phyloP scores from a whole-genome alignment of 805 yeast species.

The Saccharomycopsis babjevae region DNA sequence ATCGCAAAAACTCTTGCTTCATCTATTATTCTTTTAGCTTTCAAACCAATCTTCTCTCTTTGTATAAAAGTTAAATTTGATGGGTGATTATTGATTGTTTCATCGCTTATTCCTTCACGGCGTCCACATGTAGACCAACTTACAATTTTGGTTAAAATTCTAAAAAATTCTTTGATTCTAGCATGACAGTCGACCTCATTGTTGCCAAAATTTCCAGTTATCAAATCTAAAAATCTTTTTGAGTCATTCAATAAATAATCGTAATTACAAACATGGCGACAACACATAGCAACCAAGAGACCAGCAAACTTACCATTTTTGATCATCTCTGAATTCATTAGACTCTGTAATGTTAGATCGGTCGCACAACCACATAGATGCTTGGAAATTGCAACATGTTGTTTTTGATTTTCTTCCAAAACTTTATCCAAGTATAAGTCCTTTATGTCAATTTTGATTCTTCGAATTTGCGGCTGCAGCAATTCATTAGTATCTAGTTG shows the following conservation, averaged over 20 bases:
- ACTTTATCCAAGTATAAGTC: conserved; percentile 49
- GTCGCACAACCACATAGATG: conserved; percentile 94
- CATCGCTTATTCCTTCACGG: conserved; percentile 30
- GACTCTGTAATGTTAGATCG: conserved; percentile 65
- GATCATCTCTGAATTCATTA: conserved; percentile 31
- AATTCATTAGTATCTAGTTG: not conserved
- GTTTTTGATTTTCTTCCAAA: conserved; percentile 21
- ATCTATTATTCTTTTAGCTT: conserved; percentile 66
- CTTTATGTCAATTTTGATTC: conserved; percentile 71
- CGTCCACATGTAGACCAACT: conserved; percentile 87
- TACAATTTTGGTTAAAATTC: conserved; percentile 48
- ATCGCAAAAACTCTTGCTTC: conserved; percentile 54
- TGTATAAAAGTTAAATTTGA: conserved; percentile 36
- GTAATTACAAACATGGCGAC: conserved; percentile 74
- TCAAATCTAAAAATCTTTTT: conserved; percentile 27
- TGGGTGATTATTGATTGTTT: conserved; percentile 33
- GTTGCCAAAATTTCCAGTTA: conserved; percentile 19
- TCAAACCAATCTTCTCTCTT: conserved; percentile 51
- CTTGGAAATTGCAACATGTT: conserved; percentile 61
- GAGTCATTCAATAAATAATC: conserved; percentile 43
- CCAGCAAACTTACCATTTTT: conserved; percentile 34
- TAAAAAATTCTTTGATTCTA: conserved; percentile 28
- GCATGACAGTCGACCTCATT: conserved; percentile 21
- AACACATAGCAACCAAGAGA: conserved; percentile 80
- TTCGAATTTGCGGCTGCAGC: conserved; percentile 28